Evolutionary conservation across 805 yeast genomes (phyloP).

Genomic region (Ogataea salicorniae): DNA sequence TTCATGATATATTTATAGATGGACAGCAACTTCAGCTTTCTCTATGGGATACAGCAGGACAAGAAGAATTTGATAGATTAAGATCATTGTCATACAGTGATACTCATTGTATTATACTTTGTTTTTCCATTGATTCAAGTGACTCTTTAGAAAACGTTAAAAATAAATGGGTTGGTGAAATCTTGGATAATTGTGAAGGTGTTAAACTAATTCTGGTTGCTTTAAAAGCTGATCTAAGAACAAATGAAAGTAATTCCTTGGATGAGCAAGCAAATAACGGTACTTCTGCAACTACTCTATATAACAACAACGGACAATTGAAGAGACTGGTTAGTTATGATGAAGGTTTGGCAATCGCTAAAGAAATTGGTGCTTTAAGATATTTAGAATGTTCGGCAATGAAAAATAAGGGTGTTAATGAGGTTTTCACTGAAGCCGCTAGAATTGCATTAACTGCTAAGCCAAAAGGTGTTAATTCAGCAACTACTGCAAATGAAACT

Average conservation of each 20-base stretch:
- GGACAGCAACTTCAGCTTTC: constrained; percentile 89
- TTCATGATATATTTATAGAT: constrained; percentile 94
- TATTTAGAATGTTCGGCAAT: constrained; percentile 97
- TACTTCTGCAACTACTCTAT: constrained; percentile 14
- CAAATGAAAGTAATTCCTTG: constrained; percentile 39
- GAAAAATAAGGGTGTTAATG: constrained; percentile 96
- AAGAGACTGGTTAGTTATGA: constrained; percentile 75
- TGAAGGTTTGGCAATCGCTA: constrained; percentile 91
- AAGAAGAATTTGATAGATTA: constrained; percentile 93
- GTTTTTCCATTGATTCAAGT: constrained; percentile 89
- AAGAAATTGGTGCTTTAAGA: constrained; percentile 87
- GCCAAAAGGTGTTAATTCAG: constrained; percentile 63
- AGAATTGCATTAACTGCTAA: constrained; percentile 90
- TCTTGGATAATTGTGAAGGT: constrained; percentile 94
- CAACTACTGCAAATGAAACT: constrained; percentile 32
- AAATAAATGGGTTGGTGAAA: constrained; percentile 95
- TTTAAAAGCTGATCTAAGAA: constrained; percentile 87
- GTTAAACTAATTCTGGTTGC: constrained; percentile 93
- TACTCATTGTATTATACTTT: constrained; percentile 94
- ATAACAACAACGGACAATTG: constrained; percentile 24
- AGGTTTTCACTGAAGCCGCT: constrained; percentile 98
- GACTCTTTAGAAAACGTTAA: constrained; percentile 95
- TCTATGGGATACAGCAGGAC: constrained; percentile 99
- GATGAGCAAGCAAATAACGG: constrained; percentile 21
- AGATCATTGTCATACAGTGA: constrained; percentile 90